Conservation (phyloP, 2,329 filamentous ascomycete genomes). For the Sporothrix sp. region DNA sequence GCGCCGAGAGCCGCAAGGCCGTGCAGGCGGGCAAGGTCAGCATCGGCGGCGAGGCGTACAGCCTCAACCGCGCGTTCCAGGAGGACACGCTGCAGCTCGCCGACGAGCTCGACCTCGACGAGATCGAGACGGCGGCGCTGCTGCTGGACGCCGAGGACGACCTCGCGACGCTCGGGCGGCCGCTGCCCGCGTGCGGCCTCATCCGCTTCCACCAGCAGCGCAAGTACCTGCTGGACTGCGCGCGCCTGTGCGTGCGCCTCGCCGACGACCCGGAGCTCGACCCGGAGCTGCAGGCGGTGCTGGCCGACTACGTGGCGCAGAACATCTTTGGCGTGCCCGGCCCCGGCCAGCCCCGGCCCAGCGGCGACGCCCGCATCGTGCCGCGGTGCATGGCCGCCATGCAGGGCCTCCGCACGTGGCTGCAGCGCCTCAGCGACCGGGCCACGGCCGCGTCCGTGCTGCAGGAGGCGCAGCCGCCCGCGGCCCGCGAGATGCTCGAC, state of each 20-base stretch:
- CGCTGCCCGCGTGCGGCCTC: conserved; percentile 67
- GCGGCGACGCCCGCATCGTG: conserved; percentile 51
- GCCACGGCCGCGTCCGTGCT: conserved; percentile 66
- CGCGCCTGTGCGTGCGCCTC: conserved; percentile 69
- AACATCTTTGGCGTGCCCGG: conserved; percentile 43
- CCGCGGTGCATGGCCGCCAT: conserved; percentile 68
- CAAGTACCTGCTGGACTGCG: conserved; percentile 70
- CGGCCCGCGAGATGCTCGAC: conserved; percentile 67
- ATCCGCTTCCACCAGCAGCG: conserved; percentile 83
- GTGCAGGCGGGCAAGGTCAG: conserved; percentile 65
- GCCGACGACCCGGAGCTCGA: conserved; percentile 49
- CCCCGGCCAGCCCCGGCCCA: conserved; percentile 34
- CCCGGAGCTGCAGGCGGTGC: conserved; percentile 36
- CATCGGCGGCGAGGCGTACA: conserved; percentile 63
- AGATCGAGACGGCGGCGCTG: conserved; percentile 69
- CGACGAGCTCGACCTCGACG: conserved; percentile 83
- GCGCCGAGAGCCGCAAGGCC: conserved; percentile 61
- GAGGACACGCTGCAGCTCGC: conserved; percentile 72
- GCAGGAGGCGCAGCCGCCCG: conserved; percentile 49
- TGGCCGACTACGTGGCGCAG: conserved; percentile 46
- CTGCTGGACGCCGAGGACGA: conserved; percentile 66
- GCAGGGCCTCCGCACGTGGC: conserved; percentile 64
- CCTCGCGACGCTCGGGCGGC: conserved; percentile 56
- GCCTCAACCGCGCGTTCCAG: conserved; percentile 78
- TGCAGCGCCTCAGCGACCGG: conserved; percentile 67